phyloP scores from a whole-genome alignment of 306 rosid genomes.

The Leucaena leucocephala region DNA sequence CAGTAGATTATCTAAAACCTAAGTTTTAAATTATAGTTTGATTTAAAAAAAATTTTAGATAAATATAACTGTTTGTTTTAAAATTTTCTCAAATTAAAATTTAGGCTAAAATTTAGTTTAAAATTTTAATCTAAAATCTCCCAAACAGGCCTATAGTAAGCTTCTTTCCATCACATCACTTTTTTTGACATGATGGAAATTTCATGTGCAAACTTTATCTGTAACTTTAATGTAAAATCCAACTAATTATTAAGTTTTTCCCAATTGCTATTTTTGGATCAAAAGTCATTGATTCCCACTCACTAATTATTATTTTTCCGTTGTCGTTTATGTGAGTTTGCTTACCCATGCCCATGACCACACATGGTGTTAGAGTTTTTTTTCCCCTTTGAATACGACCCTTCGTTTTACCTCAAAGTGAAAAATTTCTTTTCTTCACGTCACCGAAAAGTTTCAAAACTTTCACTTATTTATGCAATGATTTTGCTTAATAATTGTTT shows the following conservation, averaged over 20 bases:
- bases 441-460: neutral
- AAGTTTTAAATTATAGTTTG: too few species aligned
- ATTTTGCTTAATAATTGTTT: neutral
- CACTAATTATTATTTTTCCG: neutral
- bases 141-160: too few species aligned
- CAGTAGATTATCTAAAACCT: too few species aligned
- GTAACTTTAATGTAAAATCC: neutral
- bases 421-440: neutral
- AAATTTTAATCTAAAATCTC: too few species aligned
- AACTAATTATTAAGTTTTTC: neutral
- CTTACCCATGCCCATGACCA: neutral
- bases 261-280: neutral
- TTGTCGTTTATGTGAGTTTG: neutral
- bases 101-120: too few species aligned
- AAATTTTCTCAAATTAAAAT: too few species aligned
- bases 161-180: neutral
- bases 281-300: conserved; percentile 1
- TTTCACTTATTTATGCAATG: neutral
- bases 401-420: neutral
- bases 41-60: too few species aligned
- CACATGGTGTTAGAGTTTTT: neutral
- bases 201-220: neutral
- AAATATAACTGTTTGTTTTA: too few species aligned
- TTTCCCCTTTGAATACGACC: neutral
- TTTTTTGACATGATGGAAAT: neutral